Evolutionary conservation across 2,329 filamentous ascomycete genomes (phyloP).

Genomic region (Teratosphaeria gauchensis): DNA sequence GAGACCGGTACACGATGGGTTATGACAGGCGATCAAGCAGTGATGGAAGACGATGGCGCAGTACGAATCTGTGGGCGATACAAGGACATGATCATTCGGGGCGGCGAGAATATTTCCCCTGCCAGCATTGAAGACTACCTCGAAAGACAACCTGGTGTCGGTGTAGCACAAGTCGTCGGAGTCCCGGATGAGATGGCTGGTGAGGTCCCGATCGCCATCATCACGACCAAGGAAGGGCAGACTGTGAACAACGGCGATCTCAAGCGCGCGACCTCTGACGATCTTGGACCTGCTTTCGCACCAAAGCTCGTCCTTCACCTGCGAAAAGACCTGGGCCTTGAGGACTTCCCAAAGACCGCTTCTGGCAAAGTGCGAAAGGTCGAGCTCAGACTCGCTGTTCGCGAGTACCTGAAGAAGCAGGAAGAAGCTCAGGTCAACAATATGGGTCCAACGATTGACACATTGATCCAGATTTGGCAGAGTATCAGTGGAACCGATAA

Average conservation of each 20-base stretch:
- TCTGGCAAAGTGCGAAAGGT: conserved; percentile 39
- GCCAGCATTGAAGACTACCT: conserved; percentile 28
- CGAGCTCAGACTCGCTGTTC: conserved; percentile 23
- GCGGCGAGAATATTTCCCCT: conserved; percentile 57
- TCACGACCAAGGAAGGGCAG: conserved; percentile 27
- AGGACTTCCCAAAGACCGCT: conserved; percentile 32
- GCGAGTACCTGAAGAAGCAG: conserved; percentile 19
- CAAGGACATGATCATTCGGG: conserved; percentile 34
- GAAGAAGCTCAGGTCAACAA: conserved; percentile 16
- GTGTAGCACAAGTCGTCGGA: conserved; percentile 35
- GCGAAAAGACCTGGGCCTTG: conserved; percentile 30
- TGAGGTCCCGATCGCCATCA: conserved; percentile 40
- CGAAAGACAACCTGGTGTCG: conserved; percentile 24
- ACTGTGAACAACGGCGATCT: conserved; percentile 21
- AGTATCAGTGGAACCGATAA: conserved; percentile 21
- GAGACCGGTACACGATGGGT: conserved; percentile 46
- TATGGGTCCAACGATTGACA: conserved; percentile 20
- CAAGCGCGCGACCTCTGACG: conserved; percentile 28
- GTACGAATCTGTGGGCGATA: conserved; percentile 26
- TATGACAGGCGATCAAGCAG: conserved; percentile 52
- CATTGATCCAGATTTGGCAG: conserved; percentile 23
- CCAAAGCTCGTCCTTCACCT: conserved; percentile 35
- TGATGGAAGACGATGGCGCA: conserved; percentile 38
- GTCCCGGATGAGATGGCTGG: conserved; percentile 37
- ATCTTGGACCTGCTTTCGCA: conserved; percentile 31